These are phyloP conservation scores for Kodamaea sagamina DNA, from an alignment of 805 yeast genomes.

Conservation along the genomic window DNA sequence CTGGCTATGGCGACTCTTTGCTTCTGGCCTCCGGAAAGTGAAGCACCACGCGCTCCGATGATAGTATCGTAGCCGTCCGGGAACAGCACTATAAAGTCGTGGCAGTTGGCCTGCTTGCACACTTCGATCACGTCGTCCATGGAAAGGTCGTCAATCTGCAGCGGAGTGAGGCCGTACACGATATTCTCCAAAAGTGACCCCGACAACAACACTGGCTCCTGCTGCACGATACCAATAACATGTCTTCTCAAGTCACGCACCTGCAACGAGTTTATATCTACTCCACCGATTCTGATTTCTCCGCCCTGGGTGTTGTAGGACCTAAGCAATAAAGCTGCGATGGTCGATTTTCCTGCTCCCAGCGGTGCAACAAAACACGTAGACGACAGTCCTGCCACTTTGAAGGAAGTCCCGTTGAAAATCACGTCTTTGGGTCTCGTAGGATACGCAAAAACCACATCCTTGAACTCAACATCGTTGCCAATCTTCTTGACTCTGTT, in stretches of 20 bases:
- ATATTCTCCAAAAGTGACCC: conserved; percentile 60
- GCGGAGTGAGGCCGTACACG: conserved; percentile 49
- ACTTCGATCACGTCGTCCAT: conserved; percentile 47
- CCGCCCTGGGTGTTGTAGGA: conserved; percentile 55
- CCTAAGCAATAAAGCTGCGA: conserved; percentile 54
- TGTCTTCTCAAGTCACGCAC: conserved; percentile 50
- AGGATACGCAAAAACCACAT: conserved; percentile 46
- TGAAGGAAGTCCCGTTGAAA: conserved; percentile 41
- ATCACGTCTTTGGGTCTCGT: conserved; percentile 38
- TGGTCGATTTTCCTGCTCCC: conserved; percentile 63
- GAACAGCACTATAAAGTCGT: conserved; percentile 55
- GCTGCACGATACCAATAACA: conserved; percentile 60
- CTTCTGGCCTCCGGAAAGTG: conserved; percentile 74
- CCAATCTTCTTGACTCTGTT: conserved; percentile 21
- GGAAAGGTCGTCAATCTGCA: conserved; percentile 33
- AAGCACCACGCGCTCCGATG: conserved; percentile 57
- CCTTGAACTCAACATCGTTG: conserved; percentile 40
- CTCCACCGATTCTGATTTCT: conserved; percentile 52
- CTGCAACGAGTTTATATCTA: conserved; percentile 49
- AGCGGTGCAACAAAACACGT: conserved; percentile 56
- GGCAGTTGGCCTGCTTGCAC: conserved; percentile 55
- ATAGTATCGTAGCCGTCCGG: conserved; percentile 63
- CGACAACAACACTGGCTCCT: conserved; percentile 58
- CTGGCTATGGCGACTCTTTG: conserved; percentile 78
- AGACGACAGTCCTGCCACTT: conserved; percentile 36